Conservation (phyloP, 176 grass and related monocot species). For the sorghum (Sorghum bicolor) region Sorghum_bicolor_NCBIv3 NC_012871.2:51186501-51187000, state of each 20-base stretch:
- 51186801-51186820: constrained; percentile 30
- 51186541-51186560: neutral
- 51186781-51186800: neutral
- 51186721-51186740: neutral
- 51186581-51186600: no score
- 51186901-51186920: neutral
- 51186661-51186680: neutral
- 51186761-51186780: neutral
- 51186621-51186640: neutral
- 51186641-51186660: neutral
- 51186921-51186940: neutral
- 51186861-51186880: constrained; percentile 21
- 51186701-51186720: neutral
- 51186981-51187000: neutral
- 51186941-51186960: neutral
- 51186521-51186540: no score
- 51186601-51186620: neutral
- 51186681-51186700: neutral
- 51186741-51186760: neutral
- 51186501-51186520: neutral
- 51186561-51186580: no score
- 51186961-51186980: neutral
- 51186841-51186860: constrained; percentile 34
- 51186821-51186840: constrained; percentile 20
- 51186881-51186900: neutral